Percentiles rank a stretch among this genome's conserved stretches.
phyloP scores from a whole-genome alignment of 2,329 filamentous ascomycete genomes.

The Whalleya microplaca region DNA sequence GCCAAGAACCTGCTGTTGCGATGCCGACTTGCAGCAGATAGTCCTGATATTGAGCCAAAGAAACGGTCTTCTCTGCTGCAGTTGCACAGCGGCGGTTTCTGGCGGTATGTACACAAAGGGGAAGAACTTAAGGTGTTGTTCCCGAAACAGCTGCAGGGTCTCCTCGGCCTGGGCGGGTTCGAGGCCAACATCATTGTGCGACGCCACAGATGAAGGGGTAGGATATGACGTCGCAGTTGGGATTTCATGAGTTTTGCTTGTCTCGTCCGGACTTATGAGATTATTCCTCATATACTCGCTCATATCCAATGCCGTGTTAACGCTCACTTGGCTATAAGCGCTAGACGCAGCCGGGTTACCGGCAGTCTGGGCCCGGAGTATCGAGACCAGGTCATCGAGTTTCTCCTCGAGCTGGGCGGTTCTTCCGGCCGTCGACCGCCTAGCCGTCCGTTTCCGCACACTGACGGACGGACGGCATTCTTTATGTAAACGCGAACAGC shows the following conservation, averaged over 20 bases:
- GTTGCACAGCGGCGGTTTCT: constrained; percentile 26
- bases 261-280: neutral
- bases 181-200: constrained; percentile 15
- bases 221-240: constrained; percentile 18
- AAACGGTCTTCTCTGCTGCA: constrained; percentile 42
- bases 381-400: constrained; percentile 35
- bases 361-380: constrained; percentile 33
- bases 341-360: constrained; percentile 8
- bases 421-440: constrained; percentile 16
- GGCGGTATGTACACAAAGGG: constrained; percentile 35
- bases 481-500: constrained; percentile 47
- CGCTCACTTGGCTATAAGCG: neutral
- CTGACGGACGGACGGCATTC: constrained; percentile 44
- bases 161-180: constrained; percentile 32
- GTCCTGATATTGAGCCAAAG: constrained; percentile 55
- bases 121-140: constrained; percentile 29
- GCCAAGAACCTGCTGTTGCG: constrained; percentile 44
- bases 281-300: constrained; percentile 6
- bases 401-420: constrained; percentile 37
- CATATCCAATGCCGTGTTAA: constrained; percentile 9
- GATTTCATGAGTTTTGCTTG: neutral
- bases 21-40: constrained; percentile 46
- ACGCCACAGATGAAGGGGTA: constrained; percentile 21
- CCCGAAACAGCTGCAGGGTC: constrained; percentile 30
- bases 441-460: constrained; percentile 35